A percentile compares a stretch with the other conserved stretches of the same genome.
phyloP scores from a whole-genome alignment of 164 flowering plant genomes.

The Vitis labrusca region DNA sequence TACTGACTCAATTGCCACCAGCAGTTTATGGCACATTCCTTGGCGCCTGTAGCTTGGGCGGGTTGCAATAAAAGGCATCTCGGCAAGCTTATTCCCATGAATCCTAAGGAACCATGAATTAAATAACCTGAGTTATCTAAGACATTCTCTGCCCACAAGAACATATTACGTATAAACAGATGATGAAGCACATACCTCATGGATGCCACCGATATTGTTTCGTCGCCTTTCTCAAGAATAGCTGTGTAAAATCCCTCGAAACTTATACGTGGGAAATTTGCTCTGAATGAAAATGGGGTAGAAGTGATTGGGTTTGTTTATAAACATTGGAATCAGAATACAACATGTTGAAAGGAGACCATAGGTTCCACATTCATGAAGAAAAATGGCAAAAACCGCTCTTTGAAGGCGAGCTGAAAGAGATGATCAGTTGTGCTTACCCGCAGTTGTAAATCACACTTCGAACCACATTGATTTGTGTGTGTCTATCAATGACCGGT shows the following conservation, averaged over 20 bases:
- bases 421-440: slow-evolving; percentile 18
- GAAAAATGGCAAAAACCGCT: too few relatives aligned
- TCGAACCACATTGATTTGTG: slow-evolving; percentile 14
- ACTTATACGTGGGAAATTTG: slow-evolving; percentile 40
- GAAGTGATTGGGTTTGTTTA: not conserved
- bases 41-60: slow-evolving; percentile 14
- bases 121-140: not conserved
- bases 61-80: slow-evolving; percentile 55
- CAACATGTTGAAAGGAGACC: not conserved
- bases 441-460: slow-evolving; percentile 27
- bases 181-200: slow-evolving; percentile 37
- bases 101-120: slow-evolving; percentile 26
- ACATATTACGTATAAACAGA: not conserved
- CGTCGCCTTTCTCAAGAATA: slow-evolving; percentile 44
- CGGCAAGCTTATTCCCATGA: slow-evolving; percentile 39
- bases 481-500: slow-evolving; percentile 22
- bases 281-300: slow-evolving; percentile 17
- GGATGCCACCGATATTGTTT: slow-evolving; percentile 45
- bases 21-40: slow-evolving; percentile 36
- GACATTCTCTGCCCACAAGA: not conserved
- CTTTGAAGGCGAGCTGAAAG: not conserved
- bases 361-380: too few relatives aligned
- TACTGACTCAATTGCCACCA: slow-evolving; percentile 35
- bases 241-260: slow-evolving; percentile 49
- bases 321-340: not conserved